Conservation (phyloP, 228 moss, liverwort and hornwort genomes). For the Sphagnum fallax region DNA sequence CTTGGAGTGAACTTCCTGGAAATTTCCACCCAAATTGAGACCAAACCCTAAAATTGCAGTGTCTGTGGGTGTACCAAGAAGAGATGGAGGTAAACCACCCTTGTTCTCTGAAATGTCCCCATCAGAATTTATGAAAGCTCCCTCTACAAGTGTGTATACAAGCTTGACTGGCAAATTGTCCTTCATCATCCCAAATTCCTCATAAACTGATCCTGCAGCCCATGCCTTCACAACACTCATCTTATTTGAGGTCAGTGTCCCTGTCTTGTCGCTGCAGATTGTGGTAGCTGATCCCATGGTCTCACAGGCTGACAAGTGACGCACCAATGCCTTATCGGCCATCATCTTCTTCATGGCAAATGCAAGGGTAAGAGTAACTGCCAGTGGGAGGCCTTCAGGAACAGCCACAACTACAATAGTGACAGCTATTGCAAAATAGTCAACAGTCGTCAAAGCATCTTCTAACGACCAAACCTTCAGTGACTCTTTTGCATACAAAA, state of each 20-base stretch:
- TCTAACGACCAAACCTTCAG: slow-evolving; percentile 44
- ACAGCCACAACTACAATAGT: slow-evolving; percentile 99
- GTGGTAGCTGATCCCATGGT: slow-evolving; percentile 98
- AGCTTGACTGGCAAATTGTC: slow-evolving; percentile 20
- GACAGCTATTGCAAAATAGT: slow-evolving; percentile 88
- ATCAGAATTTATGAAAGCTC: slow-evolving; percentile 51
- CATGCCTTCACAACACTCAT: slow-evolving; percentile 82
- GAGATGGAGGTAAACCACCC: slow-evolving; percentile 27
- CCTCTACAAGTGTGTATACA: slow-evolving; percentile 40
- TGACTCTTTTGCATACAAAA: slow-evolving; percentile 44
- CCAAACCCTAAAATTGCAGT: slow-evolving; percentile 76
- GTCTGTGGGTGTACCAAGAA: slow-evolving; percentile 88
- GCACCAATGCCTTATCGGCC: slow-evolving; percentile 81
- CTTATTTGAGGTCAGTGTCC: slow-evolving; percentile 87
- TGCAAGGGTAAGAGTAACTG: slow-evolving; percentile 93
- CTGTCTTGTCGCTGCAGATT: slow-evolving; percentile 97
- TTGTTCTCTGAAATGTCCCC: slow-evolving; percentile 57
- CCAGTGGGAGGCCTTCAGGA: slow-evolving; percentile 93
- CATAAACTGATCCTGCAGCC: slow-evolving; percentile 55
- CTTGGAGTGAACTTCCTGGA: slow-evolving; percentile 23
- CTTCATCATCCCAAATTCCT: slow-evolving; percentile 23
- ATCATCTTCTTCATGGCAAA: slow-evolving; percentile 99
- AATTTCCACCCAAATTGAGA: slow-evolving; percentile 53
- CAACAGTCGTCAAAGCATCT: slow-evolving; percentile 55
- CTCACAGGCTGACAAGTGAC: slow-evolving; percentile 92